Evolutionary conservation across 257 asterid genomes (phyloP).

Genomic region (Eucommia ulmoides): DNA sequence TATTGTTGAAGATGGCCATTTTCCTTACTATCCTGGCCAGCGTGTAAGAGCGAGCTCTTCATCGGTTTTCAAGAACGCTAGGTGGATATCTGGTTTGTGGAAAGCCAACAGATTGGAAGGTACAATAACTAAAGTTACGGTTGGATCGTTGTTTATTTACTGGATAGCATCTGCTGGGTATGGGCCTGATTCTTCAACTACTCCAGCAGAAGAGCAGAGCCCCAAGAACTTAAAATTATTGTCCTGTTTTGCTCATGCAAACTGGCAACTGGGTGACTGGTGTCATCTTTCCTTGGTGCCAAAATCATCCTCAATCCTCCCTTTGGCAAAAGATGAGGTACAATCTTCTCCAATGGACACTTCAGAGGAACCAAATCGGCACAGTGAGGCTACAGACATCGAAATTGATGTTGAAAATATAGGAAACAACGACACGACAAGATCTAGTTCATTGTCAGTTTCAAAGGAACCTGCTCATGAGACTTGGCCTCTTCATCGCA

Average conservation of each 20-base stretch:
- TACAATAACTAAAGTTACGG: slow-evolving; percentile 83
- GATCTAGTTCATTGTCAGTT: slow-evolving; percentile 30
- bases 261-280: slow-evolving; percentile 99
- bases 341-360: slow-evolving; percentile 27
- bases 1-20: slow-evolving; percentile 76
- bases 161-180: slow-evolving; percentile 99
- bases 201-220: slow-evolving; percentile 87
- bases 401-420: slow-evolving; percentile 26
- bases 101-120: slow-evolving; percentile 85
- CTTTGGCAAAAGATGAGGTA: slow-evolving; percentile 30
- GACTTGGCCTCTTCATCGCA: slow-evolving; percentile 68
- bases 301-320: slow-evolving; percentile 17
- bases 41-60: slow-evolving; percentile 89
- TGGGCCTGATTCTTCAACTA: slow-evolving; percentile 66
- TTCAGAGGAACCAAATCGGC: slow-evolving; percentile 30
- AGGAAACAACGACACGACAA: slow-evolving; percentile 26
- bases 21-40: slow-evolving; percentile 96
- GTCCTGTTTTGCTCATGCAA: slow-evolving; percentile 87
- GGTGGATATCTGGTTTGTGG: slow-evolving; percentile 95
- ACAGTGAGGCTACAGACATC: slow-evolving; percentile 24
- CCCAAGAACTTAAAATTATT: slow-evolving; percentile 71
- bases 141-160: slow-evolving; percentile 77
- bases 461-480: slow-evolving; percentile 46
- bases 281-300: slow-evolving; percentile 56
- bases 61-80: slow-evolving; percentile 83